Evolutionary conservation across 805 yeast genomes (phyloP).

Genomic region (Lipomyces japonicus): DNA sequence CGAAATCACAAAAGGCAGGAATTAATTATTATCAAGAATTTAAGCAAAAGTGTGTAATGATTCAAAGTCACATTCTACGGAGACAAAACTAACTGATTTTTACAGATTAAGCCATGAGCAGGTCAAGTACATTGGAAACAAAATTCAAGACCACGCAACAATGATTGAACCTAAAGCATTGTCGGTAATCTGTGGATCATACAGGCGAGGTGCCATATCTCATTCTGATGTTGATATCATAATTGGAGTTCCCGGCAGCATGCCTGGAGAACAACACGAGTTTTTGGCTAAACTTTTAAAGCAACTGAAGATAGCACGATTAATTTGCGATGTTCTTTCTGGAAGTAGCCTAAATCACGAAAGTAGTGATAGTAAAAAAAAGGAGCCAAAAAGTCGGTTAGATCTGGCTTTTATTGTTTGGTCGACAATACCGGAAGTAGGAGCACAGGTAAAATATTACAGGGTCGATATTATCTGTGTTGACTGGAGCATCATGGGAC

Average conservation of each 20-base stretch:
- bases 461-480: conserved; percentile 28
- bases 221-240: conserved; percentile 26
- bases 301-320: conserved; percentile 10
- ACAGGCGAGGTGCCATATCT: conserved; percentile 20
- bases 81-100: background rate
- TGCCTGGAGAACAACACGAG: conserved; percentile 7
- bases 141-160: conserved; percentile 7
- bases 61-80: background rate
- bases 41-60: conserved; percentile 5
- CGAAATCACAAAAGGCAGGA: conserved; percentile 21
- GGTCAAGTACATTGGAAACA: conserved; percentile 15
- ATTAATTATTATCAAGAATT: conserved; percentile 26
- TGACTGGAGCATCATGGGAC: conserved; percentile 24
- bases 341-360: too few species aligned
- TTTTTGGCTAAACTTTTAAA: conserved; percentile 11
- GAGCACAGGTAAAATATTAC: conserved; percentile 4
- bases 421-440: conserved; percentile 10
- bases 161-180: conserved; percentile 6
- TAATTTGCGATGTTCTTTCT: conserved; percentile 15
- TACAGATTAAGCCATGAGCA: conserved; percentile 15
- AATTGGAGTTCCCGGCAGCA: conserved; percentile 8
- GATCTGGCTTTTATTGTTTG: conserved; percentile 25
- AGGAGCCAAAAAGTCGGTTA: background rate
- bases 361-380: background rate
- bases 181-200: conserved; percentile 24